Evolutionary conservation across 345 rosid genomes (phyloP), one percentile per base, ranked within the genome.

Genomic region (Acer negundo): DNA sequence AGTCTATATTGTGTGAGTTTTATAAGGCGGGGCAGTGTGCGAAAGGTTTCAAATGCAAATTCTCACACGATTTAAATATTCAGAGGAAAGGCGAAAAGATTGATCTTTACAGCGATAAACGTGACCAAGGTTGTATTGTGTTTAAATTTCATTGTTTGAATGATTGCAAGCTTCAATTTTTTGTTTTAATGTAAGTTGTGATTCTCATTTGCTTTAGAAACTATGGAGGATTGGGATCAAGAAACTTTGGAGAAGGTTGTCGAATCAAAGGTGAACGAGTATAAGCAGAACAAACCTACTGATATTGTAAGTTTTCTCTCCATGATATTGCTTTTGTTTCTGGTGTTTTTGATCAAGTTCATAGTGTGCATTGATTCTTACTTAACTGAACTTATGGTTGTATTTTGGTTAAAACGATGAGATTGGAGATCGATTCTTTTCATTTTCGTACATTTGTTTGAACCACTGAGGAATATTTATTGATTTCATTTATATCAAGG

Each of bases 191-290:
- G 10, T 28, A 58, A 58, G 35, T 76, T 53, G 7, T 79, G 42
- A 62, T 65, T 71, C 71, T 72, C 47, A 6, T 62, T 11, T 68
- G 26, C 16, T 69, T 55, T 17, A 91, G 95, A 51, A 76, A 81
- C 88, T 10, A 91, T 91, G 95, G 95, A 89, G 73, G 89, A 91
- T 42, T 91, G 95, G 93, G 95, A 91, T 82, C 95, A 89, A 63
- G 91, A 83, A 67, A 91, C 90, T 24, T 74, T 91, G 90, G 95
- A 91, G 87, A 88, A 89, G 85, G 93, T 88, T 15, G 87, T 89
- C 67, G 90, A 83, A 75, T 91, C 93, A 0, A 91, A 91, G 87
- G 82, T 66, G 35, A 81, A 72, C 17, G 95, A 91, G 80, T 89
- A 89, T 69, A 72, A 83, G 26, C 91, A 85, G 83, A 89, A 89